These are phyloP conservation scores for Apium graveolens DNA, from an alignment of 129 eudicot species.

Conservation along the genomic window DNA sequence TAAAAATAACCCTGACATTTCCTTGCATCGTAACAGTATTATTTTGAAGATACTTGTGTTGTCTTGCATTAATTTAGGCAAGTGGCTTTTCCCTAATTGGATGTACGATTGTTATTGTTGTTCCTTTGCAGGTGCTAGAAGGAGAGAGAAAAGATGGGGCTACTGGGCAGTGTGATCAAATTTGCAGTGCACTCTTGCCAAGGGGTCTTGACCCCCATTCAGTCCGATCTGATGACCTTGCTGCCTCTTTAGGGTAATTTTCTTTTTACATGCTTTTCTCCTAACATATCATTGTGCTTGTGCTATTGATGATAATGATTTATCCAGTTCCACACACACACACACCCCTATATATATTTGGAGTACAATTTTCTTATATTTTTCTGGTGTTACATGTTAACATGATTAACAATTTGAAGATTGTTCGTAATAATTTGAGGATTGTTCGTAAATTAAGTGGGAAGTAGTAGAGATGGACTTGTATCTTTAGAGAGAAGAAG, in stretches of 20 bases:
- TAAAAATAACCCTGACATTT: not conserved
- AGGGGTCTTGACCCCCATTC: conserved; percentile 94
- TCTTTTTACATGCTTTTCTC: not conserved
- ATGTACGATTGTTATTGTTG: not conserved
- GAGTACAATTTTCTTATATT: not conserved
- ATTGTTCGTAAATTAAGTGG: not conserved
- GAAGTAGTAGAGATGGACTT: not conserved
- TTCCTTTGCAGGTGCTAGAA: conserved; percentile 54
- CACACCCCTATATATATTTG: too few species aligned
- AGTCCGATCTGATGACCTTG: conserved; percentile 79
- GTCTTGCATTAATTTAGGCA: not conserved
- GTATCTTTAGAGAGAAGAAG: not conserved
- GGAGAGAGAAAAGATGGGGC: conserved; percentile 66
- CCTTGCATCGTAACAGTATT: not conserved
- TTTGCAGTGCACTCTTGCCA: conserved; percentile 82
- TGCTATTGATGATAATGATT: too few species aligned
- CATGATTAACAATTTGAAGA: not conserved
- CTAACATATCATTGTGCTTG: not conserved
- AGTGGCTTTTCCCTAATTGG: not conserved
- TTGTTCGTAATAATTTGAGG: too few species aligned
- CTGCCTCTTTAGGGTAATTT: conserved; percentile 77
- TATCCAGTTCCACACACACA: too few species aligned
- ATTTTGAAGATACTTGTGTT: not conserved
- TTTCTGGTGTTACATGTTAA: not conserved
- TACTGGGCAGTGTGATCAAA: conserved; percentile 73